Conservation (phyloP, 139 green algal species). For the Pycnococcus provasolii region DNA sequence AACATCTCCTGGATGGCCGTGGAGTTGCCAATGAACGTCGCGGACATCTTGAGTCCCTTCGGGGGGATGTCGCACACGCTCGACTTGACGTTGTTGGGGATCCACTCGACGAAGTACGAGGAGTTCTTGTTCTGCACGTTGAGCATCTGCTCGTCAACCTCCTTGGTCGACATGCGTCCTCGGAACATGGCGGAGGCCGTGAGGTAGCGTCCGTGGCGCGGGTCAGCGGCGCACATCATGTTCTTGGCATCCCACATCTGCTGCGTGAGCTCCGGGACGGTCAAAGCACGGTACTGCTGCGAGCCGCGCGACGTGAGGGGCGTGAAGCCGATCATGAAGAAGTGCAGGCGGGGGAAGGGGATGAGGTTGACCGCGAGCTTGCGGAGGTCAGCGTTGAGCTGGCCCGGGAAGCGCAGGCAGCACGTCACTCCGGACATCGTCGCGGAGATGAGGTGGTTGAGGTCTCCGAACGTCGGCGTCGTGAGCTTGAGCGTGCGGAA, state of each 20-base stretch:
- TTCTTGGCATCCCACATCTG: conserved; percentile 98
- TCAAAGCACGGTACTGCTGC: conserved; percentile 91
- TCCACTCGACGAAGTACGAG: conserved; percentile 48
- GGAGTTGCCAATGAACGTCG: conserved; percentile 45
- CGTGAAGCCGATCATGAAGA: conserved; percentile 99
- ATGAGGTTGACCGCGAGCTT: conserved; percentile 99
- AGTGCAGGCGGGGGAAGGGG: conserved; percentile 97
- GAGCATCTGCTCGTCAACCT: conserved; percentile 45
- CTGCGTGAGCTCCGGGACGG: conserved; percentile 93
- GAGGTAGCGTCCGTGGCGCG: conserved; percentile 93
- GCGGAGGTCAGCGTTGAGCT: conserved; percentile 97
- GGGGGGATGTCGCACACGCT: conserved; percentile 41
- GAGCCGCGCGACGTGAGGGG: conserved; percentile 87
- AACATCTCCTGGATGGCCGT: conserved; percentile 48
- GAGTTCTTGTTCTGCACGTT: conserved; percentile 49
- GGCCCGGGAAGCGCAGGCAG: conserved; percentile 97
- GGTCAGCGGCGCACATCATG: conserved; percentile 77
- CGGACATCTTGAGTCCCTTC: conserved; percentile 41
- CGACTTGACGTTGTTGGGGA: conserved; percentile 45
- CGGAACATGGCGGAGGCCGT: conserved; percentile 93
- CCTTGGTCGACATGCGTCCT: conserved; percentile 93
- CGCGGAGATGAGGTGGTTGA: conserved; percentile 93
- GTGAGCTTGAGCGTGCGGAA: conserved; percentile 98
- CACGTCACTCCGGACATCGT: conserved; percentile 99
- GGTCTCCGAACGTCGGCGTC: conserved; percentile 89